Conservation (phyloP, 164 flowering plant species). For the Hamamelis virginiana region DNA sequence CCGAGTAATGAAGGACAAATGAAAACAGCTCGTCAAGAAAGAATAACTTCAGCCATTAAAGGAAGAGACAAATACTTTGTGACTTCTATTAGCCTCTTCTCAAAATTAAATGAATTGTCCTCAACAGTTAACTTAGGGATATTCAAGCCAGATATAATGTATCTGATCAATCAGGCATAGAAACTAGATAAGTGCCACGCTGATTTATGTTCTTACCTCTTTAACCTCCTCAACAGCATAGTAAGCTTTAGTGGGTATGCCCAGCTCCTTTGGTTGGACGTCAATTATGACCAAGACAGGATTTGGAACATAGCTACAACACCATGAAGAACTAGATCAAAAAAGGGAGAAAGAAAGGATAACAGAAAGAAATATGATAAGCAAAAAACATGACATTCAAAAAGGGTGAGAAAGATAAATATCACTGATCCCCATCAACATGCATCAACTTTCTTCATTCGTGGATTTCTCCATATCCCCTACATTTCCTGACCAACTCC, state of each 20-base stretch:
- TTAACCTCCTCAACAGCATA: slow-evolving; percentile 96
- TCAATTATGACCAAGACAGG: slow-evolving; percentile 97
- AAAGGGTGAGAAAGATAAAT: too few species aligned
- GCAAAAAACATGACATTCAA: too few species aligned
- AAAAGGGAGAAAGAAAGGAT: not conserved
- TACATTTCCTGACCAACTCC: too few species aligned
- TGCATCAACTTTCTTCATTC: too few species aligned
- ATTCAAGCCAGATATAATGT: not conserved
- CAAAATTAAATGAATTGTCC: not conserved
- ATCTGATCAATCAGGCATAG: not conserved
- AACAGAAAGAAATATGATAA: too few species aligned
- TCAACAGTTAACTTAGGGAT: too few species aligned
- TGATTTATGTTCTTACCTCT: slow-evolving; percentile 50
- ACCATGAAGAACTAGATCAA: not conserved
- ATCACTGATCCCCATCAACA: too few species aligned
- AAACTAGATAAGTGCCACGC: not conserved
- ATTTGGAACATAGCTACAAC: slow-evolving; percentile 80
- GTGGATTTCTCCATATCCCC: too few species aligned
- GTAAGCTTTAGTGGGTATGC: slow-evolving; percentile 96
- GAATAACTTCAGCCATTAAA: not conserved
- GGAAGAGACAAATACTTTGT: not conserved
- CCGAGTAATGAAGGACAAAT: not conserved
- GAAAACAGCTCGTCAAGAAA: not conserved
- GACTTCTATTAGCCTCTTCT: not conserved
- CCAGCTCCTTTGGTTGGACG: slow-evolving; percentile 95